These are phyloP conservation scores for Pseudogymnoascus sp. DNA, from an alignment of 2,329 filamentous ascomycete genomes.

Conservation along the genomic window DNA sequence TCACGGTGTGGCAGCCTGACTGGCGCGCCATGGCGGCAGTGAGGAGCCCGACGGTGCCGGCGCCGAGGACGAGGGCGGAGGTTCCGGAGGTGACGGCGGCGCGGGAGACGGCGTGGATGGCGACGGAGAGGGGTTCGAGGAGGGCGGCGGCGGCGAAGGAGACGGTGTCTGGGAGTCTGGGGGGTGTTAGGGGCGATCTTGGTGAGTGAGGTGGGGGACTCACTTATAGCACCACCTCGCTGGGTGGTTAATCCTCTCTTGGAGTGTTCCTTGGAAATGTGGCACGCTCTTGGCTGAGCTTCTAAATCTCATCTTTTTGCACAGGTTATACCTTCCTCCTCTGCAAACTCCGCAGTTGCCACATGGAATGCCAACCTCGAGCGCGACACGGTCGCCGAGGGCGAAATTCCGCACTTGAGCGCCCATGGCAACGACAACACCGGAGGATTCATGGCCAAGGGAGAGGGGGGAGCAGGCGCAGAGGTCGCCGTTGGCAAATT, in stretches of 20 bases:
- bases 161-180: background rate
- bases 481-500: constrained; percentile 62
- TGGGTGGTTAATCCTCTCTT: constrained; percentile 56
- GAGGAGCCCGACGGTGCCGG: constrained; percentile 78
- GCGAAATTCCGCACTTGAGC: constrained; percentile 53
- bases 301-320: constrained; percentile 67
- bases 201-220: constrained; percentile 19
- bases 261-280: constrained; percentile 55
- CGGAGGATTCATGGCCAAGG: constrained; percentile 68
- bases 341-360: constrained; percentile 72
- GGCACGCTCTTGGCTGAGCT: constrained; percentile 56
- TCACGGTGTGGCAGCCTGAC: constrained; percentile 73
- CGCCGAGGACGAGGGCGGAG: constrained; percentile 75
- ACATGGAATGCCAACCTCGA: constrained; percentile 87
- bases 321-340: constrained; percentile 81
- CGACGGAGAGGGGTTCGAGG: constrained; percentile 81
- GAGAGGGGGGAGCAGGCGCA: constrained; percentile 57
- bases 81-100: constrained; percentile 65
- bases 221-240: constrained; percentile 56
- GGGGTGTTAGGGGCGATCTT: background rate
- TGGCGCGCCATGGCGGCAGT: constrained; percentile 79
- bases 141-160: constrained; percentile 83
- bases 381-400: constrained; percentile 75
- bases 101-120: constrained; percentile 75
- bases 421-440: constrained; percentile 67